Evolutionary conservation across 2,329 filamentous ascomycete species (phyloP).

Genomic region (Eutypa lata): DNA sequence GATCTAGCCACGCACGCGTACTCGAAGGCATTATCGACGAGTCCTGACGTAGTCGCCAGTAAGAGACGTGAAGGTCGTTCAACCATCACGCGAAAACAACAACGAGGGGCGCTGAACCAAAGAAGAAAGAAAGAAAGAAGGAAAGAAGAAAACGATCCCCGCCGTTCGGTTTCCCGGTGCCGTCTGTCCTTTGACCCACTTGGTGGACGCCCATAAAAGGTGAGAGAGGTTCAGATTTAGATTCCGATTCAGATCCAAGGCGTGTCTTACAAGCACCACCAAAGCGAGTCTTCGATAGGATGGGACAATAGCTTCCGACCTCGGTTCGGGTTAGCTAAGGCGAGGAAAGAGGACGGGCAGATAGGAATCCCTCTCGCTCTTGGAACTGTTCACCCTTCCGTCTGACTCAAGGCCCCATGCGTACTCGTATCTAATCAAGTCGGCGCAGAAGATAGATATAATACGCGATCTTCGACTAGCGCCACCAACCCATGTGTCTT

Average conservation of each 20-base stretch:
- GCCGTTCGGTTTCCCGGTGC: background rate
- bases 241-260: background rate
- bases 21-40: background rate
- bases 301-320: background rate
- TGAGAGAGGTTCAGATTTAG: background rate
- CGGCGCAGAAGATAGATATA: background rate
- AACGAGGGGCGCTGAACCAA: background rate
- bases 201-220: background rate
- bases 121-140: background rate
- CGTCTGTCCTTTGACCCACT: background rate
- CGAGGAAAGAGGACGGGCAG: background rate
- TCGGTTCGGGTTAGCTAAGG: background rate
- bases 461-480: background rate
- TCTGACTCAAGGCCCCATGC: background rate
- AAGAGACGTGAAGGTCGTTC: background rate
- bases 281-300: background rate
- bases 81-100: background rate
- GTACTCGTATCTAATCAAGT: background rate
- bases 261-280: background rate
- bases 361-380: background rate
- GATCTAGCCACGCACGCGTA: background rate
- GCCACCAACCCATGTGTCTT: background rate
- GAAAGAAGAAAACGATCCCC: too few species aligned
- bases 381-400: background rate
- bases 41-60: background rate